A percentile compares a stretch with the other conserved stretches of the same genome.
Evolutionary conservation across 495 filamentous ascomycete genomes (phyloP).

Genomic region (Aspergillus homomorphus): DNA sequence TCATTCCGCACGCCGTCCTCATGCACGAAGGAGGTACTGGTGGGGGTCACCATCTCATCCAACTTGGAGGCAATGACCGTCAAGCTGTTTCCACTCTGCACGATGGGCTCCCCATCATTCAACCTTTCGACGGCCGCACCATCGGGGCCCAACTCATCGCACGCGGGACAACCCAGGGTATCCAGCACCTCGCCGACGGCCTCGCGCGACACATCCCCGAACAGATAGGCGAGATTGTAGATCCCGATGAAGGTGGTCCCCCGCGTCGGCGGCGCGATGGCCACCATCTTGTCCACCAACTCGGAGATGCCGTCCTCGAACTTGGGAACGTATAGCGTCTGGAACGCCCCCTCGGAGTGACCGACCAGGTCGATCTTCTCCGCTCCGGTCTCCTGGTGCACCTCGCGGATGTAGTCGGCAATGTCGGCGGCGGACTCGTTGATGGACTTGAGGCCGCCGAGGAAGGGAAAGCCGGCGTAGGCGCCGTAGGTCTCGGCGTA

Average conservation of each 20-base stretch:
- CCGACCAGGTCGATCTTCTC: constrained; percentile 50
- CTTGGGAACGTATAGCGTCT: constrained; percentile 52
- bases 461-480: constrained; percentile 42
- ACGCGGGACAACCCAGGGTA: constrained; percentile 44
- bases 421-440: constrained; percentile 46
- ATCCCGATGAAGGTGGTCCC: constrained; percentile 47
- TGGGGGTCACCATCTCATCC: constrained; percentile 50
- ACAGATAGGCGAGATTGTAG: constrained; percentile 44
- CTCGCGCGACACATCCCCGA: constrained; percentile 36
- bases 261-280: constrained; percentile 51
- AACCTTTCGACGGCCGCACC: constrained; percentile 39
- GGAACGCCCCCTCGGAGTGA: constrained; percentile 55
- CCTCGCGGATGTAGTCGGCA: constrained; percentile 45
- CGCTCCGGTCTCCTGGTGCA: constrained; percentile 39
- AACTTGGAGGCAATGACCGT: constrained; percentile 48
- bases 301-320: constrained; percentile 40
- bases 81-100: constrained; percentile 44
- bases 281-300: constrained; percentile 44
- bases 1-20: constrained; percentile 46
- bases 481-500: constrained; percentile 52
- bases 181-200: constrained; percentile 33
- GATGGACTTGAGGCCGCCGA: constrained; percentile 48
- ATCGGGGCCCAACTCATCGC: constrained; percentile 40
- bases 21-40: constrained; percentile 40
- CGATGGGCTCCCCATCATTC: constrained; percentile 44